phyloP scores from a whole-genome alignment of 106 monocot species.

The Phalaenopsis aphrodite region DNA sequence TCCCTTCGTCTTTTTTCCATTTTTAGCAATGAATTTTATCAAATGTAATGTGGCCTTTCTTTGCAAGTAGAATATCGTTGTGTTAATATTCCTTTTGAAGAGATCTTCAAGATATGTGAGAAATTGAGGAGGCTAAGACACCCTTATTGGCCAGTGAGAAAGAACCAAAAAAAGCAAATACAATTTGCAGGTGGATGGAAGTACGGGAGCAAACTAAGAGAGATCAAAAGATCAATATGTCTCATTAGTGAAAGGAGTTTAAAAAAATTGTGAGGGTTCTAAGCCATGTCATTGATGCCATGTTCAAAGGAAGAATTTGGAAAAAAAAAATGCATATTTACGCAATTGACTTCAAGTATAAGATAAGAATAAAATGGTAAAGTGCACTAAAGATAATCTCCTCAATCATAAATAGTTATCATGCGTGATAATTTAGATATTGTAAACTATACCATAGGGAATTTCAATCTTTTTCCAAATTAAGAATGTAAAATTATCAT shows the following conservation, averaged over 20 bases:
- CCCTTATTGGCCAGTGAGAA: too few species aligned
- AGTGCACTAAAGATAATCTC: background rate
- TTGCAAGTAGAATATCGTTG: too few species aligned
- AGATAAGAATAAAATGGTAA: background rate
- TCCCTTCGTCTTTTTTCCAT: background rate
- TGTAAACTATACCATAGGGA: background rate
- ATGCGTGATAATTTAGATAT: background rate
- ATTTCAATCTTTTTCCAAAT: background rate
- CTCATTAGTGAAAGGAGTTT: too few species aligned
- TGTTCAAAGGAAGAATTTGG: too few species aligned
- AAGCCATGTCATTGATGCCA: too few species aligned
- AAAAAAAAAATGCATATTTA: background rate
- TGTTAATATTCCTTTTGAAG: background rate
- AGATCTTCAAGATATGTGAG: background rate
- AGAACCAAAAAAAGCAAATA: too few species aligned
- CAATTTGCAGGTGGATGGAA: too few species aligned
- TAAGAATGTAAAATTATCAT: background rate
- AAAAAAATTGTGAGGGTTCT: too few species aligned
- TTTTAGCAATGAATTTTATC: background rate
- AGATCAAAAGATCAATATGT: too few species aligned
- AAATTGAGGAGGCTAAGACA: too few species aligned
- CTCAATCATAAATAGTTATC: background rate
- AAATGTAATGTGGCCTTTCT: background rate
- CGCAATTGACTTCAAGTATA: background rate
- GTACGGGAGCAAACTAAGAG: too few species aligned